Conservation (phyloP, 257 asterid genomes). For the Anisodus tanguticus region DNA sequence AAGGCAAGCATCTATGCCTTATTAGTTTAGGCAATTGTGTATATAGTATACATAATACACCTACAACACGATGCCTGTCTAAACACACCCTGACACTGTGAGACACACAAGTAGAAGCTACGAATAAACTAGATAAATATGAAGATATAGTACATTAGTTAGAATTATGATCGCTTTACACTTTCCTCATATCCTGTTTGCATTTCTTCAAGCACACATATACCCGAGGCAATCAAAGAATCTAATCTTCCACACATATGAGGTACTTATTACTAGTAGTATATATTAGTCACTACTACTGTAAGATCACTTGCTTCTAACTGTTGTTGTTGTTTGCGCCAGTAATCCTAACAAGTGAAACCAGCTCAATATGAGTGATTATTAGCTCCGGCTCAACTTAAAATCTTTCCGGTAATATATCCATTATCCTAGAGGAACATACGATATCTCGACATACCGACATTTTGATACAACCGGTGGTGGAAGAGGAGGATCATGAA, state of each 20-base stretch:
- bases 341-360: background rate
- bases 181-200: conserved; percentile 29
- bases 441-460: background rate
- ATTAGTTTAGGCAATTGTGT: background rate
- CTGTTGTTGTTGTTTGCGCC: background rate
- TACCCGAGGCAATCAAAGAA: conserved; percentile 49
- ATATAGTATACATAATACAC: background rate
- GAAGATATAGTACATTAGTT: background rate
- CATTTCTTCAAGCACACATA: conserved; percentile 64
- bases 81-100: conserved; percentile 15
- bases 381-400: background rate
- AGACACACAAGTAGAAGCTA: conserved; percentile 7
- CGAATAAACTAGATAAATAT: conserved; percentile 33
- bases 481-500: conserved; percentile 47
- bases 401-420: background rate
- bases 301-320: background rate
- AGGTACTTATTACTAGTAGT: background rate
- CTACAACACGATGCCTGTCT: conserved; percentile 29
- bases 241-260: conserved; percentile 40
- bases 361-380: background rate
- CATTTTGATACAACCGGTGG: background rate
- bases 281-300: conserved; percentile 21
- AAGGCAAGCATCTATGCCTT: conserved; percentile 84
- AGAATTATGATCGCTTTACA: background rate
- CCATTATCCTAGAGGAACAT: background rate